Base-by-base conservation (phyloP, 805 yeast genomes). In the Diddensiella caesifluorescens region DNA sequence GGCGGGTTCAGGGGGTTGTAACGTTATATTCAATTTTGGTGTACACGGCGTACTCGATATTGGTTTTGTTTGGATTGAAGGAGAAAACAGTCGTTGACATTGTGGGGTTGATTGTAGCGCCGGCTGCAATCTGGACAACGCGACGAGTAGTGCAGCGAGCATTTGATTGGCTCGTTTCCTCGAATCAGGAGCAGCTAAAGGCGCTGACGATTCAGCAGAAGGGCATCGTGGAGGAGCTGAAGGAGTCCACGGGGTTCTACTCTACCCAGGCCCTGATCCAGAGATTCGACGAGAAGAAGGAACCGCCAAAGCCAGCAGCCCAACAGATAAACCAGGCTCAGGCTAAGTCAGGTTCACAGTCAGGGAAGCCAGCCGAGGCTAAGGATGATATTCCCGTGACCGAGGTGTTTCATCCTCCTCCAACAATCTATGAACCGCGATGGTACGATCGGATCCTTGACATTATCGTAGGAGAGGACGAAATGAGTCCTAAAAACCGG, bases 201-300 rank as follows among this genome's bases (percentile, higher is more conserved):
- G 41, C 46, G 9, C 59, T 79, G 39, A 61, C 64, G 42, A 66
- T 65, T 19, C 59, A 67, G 35, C 86, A 80, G 46, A 64, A 66
- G 42, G 61, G 61, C 20, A 77, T 79, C 56, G 70, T 83, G 37
- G 83, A 80, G 18, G 83, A 79, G 47, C 66, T 83, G 61, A 84
- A 84, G 61, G 68, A 73, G 43, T 70, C 76, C 54, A 83, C 95
- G 12, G 82, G 84, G 50, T 90, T 77, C 60, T 74, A 82, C 53
- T 71, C 80, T 10, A 84, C 95, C 1, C 79, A 78, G 60, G 78
- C 82, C n/a, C 68, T 89, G 35, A 64, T 89, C 33, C 74, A 72
- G 39, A 70, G 88, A 53, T 88, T 75, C 50, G 85, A 82, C 21
- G 18, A 4, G 6, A 26, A 33, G 4, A 25, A 19, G 26, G 20